These are phyloP conservation scores for Athelia psychrophila DNA, from an alignment of 1,284 basidiomycete genomes.

Conservation along the genomic window DNA sequence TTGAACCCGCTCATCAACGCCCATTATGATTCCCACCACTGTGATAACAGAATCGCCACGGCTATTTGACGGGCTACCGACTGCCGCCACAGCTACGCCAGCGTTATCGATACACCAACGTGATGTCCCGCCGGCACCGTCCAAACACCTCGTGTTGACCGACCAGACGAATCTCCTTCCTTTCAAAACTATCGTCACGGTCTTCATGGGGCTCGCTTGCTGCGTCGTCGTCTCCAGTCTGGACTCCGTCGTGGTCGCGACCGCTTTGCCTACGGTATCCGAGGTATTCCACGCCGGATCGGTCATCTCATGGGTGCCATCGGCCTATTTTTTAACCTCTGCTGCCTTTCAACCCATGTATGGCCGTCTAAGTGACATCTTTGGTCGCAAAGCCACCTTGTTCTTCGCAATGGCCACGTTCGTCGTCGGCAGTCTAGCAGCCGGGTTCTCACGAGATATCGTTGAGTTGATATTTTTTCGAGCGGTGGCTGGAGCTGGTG, in stretches of 20 bases:
- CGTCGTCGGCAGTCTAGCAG: slow-evolving; percentile 58
- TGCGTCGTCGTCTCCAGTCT: slow-evolving; percentile 55
- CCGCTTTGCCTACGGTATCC: slow-evolving; percentile 68
- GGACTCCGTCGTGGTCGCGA: slow-evolving; percentile 68
- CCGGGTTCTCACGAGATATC: slow-evolving; percentile 62
- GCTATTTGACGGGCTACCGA: no score
- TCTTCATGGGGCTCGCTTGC: slow-evolving; percentile 60
- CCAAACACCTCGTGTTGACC: slow-evolving; percentile 33
- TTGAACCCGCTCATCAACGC: no score
- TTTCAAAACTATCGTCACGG: slow-evolving; percentile 58
- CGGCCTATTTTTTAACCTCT: slow-evolving; percentile 61
- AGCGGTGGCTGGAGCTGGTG: slow-evolving; percentile 65
- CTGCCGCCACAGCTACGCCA: no score
- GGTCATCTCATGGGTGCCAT: slow-evolving; percentile 69
- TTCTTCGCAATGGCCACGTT: slow-evolving; percentile 59
- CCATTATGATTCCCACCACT: no score
- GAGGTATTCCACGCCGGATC: slow-evolving; percentile 66
- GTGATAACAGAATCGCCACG: no score
- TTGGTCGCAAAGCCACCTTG: slow-evolving; percentile 69
- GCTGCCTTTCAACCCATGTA: slow-evolving; percentile 66
- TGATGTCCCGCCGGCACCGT: no score
- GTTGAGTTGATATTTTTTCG: slow-evolving; percentile 74
- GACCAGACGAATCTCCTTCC: slow-evolving; percentile 81
- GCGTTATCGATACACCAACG: no score
- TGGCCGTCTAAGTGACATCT: slow-evolving; percentile 74